Base-by-base conservation (phyloP, 2,329 filamentous ascomycete species). In the Alternaria atra region DNA sequence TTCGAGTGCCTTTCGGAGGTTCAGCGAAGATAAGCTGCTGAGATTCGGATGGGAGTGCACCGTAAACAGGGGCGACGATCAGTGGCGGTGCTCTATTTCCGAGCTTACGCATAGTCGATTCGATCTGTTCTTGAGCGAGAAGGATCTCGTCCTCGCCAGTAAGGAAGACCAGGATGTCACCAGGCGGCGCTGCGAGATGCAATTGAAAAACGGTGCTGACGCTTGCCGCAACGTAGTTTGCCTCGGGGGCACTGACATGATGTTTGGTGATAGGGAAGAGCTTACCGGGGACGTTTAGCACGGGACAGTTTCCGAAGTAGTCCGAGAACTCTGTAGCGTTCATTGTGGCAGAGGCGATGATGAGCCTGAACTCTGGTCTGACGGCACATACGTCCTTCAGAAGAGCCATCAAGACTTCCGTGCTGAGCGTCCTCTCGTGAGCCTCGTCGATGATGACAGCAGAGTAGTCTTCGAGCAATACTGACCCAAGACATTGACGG, bases 101-200 rank as follows among this genome's bases (percentile, higher is more conserved):
- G 0, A 99, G 84, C 71, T 97, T 98, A 57, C 90, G 86, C 4
- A 91, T 89, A 1, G 94, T 97, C 67, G 97, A 93, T 47, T 91
- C 86, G 17, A 99, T 86, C 67, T 93, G 91, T 68, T 90, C 88
- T 72, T 95, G 92, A 0, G 92, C 93, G 1, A 91, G 88, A 71
- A 97, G 93, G 54, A 99, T 99, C 74, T 99, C 95, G 71, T 98
- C 95, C 74, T 98, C 93, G 40, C 95, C 95, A 0, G 94, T 97
- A 35, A 99, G 81, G 78, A 99, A 99, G 2, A 98, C 92, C 4
- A 99, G 81, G 17, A 99, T 97, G 71, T 97, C 95, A 12, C 95
- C 95, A 6, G 76, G 76, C 5, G 89, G 90, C 73, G 62, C 58
- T 96, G 92, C 0, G 90, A 94, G 90, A 73, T 99, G 95, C 40